phyloP scores from a whole-genome alignment of 192 early-diverging fungal genomes.

The Coemansia sp. region DNA sequence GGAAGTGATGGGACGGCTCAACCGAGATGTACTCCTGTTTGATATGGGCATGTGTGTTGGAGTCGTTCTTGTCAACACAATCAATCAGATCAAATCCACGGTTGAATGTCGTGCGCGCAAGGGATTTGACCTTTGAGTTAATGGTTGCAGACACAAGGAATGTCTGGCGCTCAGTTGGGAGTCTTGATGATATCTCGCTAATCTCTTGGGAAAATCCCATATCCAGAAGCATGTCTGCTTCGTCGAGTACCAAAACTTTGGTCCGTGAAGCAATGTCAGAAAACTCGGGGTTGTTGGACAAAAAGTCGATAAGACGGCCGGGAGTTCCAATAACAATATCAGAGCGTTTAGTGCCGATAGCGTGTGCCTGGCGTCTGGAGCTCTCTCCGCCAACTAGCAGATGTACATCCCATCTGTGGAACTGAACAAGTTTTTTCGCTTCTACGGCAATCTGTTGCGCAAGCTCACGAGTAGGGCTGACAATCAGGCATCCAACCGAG shows the following conservation, averaged over 20 bases:
- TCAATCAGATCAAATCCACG: constrained; percentile 73
- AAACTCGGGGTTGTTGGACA: constrained; percentile 59
- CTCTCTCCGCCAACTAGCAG: constrained; percentile 79
- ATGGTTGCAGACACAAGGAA: constrained; percentile 95
- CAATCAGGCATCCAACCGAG: constrained; percentile 67
- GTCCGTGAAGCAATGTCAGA: constrained; percentile 54
- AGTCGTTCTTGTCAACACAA: constrained; percentile 82
- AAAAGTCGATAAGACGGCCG: constrained; percentile 83
- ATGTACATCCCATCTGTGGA: constrained; percentile 66
- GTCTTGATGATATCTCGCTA: constrained; percentile 60
- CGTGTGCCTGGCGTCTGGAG: constrained; percentile 56
- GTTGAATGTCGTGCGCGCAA: constrained; percentile 67
- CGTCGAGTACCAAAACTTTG: constrained; percentile 80
- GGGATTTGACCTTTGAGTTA: constrained; percentile 64
- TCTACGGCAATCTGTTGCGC: constrained; percentile 83
- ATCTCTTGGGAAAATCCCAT: constrained; percentile 93
- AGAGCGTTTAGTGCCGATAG: constrained; percentile 53
- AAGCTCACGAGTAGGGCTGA: constrained; percentile 92
- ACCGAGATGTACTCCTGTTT: constrained; percentile 75
- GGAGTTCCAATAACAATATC: constrained; percentile 97
- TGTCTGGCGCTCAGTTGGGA: constrained; percentile 78
- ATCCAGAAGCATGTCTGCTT: constrained; percentile 93
- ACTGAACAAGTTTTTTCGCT: constrained; percentile 64
- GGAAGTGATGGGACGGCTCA: constrained; percentile 64
- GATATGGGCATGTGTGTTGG: constrained; percentile 77